Evolutionary conservation across 1,284 basidiomycete species (phyloP).

Genomic region (Rhodotorula sp.): DNA sequence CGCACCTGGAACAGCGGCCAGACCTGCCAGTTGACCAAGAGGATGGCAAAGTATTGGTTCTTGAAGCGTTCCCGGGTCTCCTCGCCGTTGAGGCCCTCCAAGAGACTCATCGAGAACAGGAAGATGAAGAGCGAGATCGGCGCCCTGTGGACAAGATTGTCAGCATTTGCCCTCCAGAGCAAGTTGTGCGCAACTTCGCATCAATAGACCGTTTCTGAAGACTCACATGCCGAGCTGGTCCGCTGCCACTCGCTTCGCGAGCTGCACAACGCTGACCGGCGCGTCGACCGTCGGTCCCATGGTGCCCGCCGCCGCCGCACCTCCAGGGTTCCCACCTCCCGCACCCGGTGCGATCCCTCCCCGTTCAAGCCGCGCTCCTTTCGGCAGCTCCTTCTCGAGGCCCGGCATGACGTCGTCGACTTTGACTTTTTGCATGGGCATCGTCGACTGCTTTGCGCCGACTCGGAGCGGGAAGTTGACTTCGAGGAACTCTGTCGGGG

Average conservation of each 20-base stretch:
- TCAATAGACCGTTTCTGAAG: neutral
- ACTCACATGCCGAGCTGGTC: conserved; percentile 41
- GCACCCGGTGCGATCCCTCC: conserved; percentile 7
- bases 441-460: neutral
- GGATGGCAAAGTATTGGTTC: conserved; percentile 33
- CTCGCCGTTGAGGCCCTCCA: conserved; percentile 38
- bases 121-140: conserved; percentile 41
- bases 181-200: no score
- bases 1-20: conserved; percentile 38
- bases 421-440: conserved; percentile 34
- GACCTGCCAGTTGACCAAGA: conserved; percentile 41
- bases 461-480: conserved; percentile 39
- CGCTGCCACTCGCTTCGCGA: conserved; percentile 40
- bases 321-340: conserved; percentile 3
- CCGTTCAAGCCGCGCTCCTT: conserved; percentile 28
- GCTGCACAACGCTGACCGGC: conserved; percentile 13
- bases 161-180: neutral
- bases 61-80: conserved; percentile 30
- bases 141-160: neutral
- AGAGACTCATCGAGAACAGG: conserved; percentile 37
- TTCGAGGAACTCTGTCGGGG: conserved; percentile 37
- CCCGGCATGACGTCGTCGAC: conserved; percentile 35
- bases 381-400: conserved; percentile 31
- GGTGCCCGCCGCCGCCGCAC: neutral
- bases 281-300: neutral